phyloP scores from a whole-genome alignment of 495 filamentous ascomycete genomes.

The Penicillium angulare region DNA sequence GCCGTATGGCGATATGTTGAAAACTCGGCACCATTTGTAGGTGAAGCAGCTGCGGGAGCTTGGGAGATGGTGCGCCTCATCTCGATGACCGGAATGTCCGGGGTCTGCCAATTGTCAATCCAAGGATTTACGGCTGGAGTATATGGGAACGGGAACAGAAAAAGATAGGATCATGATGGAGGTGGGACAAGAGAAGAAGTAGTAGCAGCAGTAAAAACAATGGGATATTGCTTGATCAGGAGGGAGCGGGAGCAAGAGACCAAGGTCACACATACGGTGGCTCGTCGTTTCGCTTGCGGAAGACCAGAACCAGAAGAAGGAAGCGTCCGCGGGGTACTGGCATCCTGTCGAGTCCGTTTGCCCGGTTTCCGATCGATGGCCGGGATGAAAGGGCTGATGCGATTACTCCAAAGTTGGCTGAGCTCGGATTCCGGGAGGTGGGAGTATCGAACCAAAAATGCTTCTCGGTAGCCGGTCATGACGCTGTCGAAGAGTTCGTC shows the following conservation, averaged over 20 bases:
- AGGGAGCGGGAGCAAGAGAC: constrained; percentile 40
- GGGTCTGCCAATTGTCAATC: constrained; percentile 52
- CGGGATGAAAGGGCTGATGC: constrained; percentile 42
- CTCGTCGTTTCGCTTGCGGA: constrained; percentile 48
- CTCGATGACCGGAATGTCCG: constrained; percentile 39
- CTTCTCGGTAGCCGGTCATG: constrained; percentile 47
- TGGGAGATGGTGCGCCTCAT: constrained; percentile 36
- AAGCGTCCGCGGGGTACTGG: constrained; percentile 43
- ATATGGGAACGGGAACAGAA: constrained; percentile 24
- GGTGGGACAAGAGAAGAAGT: no score
- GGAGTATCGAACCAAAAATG: constrained; percentile 45
- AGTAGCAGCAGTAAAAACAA: constrained; percentile 10
- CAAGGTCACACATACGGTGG: constrained; percentile 51
- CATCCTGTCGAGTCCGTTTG: constrained; percentile 47
- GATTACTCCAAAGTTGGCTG: constrained; percentile 44
- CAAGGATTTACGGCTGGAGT: constrained; percentile 32
- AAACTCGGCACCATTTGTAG: constrained; percentile 18
- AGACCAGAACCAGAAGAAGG: constrained; percentile 37
- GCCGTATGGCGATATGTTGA: constrained; percentile 31
- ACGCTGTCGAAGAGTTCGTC: constrained; percentile 46
- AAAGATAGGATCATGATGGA: constrained; percentile 15
- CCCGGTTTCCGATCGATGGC: constrained; percentile 31
- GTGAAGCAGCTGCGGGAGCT: constrained; percentile 29
- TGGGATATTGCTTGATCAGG: background rate
- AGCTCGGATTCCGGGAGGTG: constrained; percentile 46